phyloP scores from a whole-genome alignment of 2,329 filamentous ascomycete species.

The Fusarium transvaalense region DNA sequence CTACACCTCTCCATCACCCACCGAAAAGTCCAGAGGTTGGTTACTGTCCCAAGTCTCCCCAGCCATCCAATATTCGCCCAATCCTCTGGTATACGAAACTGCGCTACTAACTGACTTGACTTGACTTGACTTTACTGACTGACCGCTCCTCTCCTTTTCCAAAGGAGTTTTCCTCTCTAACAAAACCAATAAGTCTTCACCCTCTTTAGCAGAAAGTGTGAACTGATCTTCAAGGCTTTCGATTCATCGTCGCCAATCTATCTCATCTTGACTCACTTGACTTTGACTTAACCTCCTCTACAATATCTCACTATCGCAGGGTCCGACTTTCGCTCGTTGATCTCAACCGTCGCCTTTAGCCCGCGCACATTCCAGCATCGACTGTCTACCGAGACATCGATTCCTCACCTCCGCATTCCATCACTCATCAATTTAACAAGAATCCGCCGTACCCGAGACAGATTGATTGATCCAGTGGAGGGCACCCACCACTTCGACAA shows the following conservation, averaged over 20 bases:
- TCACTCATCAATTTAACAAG: constrained; percentile 11
- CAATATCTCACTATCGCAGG: constrained; percentile 45
- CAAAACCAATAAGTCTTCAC: constrained; percentile 42
- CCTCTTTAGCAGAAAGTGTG: constrained; percentile 43
- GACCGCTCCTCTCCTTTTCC: constrained; percentile 37
- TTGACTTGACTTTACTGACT: constrained; percentile 23
- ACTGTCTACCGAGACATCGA: constrained; percentile 34
- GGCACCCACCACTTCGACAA: constrained; percentile 9
- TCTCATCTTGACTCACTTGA: constrained; percentile 10
- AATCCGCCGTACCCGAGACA: constrained; percentile 38
- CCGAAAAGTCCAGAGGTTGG: constrained; percentile 47
- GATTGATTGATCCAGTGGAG: constrained; percentile 25
- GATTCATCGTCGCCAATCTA: constrained; percentile 14
- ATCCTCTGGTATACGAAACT: constrained; percentile 38
- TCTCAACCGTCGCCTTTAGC: constrained; percentile 37
- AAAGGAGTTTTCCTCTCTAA: constrained; percentile 32
- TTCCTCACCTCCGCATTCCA: constrained; percentile 43
- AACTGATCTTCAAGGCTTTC: constrained; percentile 43
- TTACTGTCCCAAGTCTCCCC: constrained; percentile 40
- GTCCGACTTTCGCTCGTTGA: constrained; percentile 47
- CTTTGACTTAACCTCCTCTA: constrained; percentile 18
- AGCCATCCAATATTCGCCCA: constrained; percentile 45
- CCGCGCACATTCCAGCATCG: constrained; percentile 41
- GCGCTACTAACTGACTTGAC: constrained; percentile 20
- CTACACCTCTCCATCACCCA: constrained; percentile 28